Evolutionary conservation across 108 stramenopile genomes (phyloP), one percentile per base, ranked within the genome.

Genomic region (Skeletonema grethae): DNA sequence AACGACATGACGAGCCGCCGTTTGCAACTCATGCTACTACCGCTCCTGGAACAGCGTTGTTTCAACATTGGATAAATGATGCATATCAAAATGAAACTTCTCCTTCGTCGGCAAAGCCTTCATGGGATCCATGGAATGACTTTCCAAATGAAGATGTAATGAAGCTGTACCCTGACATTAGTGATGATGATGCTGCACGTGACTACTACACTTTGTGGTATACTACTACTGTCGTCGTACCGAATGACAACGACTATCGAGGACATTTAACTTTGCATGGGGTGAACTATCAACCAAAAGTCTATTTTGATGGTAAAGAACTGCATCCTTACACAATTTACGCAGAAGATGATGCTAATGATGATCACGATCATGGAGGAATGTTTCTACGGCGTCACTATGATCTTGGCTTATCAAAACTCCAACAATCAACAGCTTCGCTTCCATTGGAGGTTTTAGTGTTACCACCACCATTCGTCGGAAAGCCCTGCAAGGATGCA

Each of bases 181-280:
- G 76, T 57, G 68, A 70, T 38, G 69, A 65, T 61, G 39, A 61
- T 10, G 22, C 62, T 16, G 60, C 74, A 12, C 67, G 67, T 18
- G 76, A 77, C 29, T 69, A 45, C 36, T 77, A 77, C 61, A 77
- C 76, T n/a, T 62, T 77, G 57, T 77, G 76, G 76, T 77, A 77
- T 29, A 58, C 67, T n/a, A 57, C 68, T 11, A 45, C 13, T 5
- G 32, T 76, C 9, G n/a, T 39, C 62, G 61, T 53, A 39, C 20
- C 30, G 41, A 10, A 43, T n/a, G 31, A 61, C 15, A 41, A 46
- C 57, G 24, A 65, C 22, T 22, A 2, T 2, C 50, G 76, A 30
- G 63, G 69, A 12, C 69, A 70, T 66, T 45, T 70, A 30, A 70
- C 69, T 35, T 50, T 77, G 48, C 76, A 70, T 53, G 76, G 64